phyloP scores from a whole-genome alignment of 805 yeast genomes.

The Nakazawaea pomicola region DNA sequence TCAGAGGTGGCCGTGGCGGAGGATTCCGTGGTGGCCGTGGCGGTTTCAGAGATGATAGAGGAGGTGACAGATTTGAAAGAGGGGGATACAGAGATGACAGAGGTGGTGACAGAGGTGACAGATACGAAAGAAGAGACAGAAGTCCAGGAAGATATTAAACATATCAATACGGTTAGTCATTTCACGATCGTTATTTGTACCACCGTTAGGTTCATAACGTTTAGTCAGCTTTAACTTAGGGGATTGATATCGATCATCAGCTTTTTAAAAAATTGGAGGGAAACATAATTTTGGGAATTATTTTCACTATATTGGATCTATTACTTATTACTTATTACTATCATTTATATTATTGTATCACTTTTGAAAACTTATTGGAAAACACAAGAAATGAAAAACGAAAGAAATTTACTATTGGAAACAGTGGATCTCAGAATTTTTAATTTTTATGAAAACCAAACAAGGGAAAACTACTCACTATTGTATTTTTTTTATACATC shows the following conservation, averaged over 20 bases:
- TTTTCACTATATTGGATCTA: too few relatives aligned
- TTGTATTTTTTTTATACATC: too few relatives aligned
- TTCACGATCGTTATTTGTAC: neutral
- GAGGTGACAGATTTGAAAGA: conserved; percentile 12
- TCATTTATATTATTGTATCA: too few relatives aligned
- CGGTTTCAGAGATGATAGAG: conserved; percentile 27
- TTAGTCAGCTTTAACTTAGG: neutral
- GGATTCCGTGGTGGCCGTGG: conserved; percentile 29
- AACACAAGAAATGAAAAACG: too few relatives aligned
- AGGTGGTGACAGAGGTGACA: conserved; percentile 13
- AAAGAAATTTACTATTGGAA: too few relatives aligned
- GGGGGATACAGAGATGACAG: conserved; percentile 15
- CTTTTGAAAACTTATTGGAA: too few relatives aligned
- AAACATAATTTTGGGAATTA: neutral
- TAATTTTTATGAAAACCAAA: too few relatives aligned
- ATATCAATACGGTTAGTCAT: neutral
- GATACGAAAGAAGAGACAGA: conserved; percentile 13
- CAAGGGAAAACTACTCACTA: too few relatives aligned
- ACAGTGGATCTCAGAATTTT: too few relatives aligned
- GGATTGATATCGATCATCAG: too few relatives aligned
- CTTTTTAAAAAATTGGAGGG: neutral
- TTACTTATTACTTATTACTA: too few relatives aligned
- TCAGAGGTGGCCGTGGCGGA: conserved; percentile 31
- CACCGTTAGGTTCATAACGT: neutral
- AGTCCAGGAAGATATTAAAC: conserved; percentile 13